These are phyloP conservation scores for Diospyros kaki DNA, from an alignment of 148 eudicot species.

Conservation along the genomic window DNA sequence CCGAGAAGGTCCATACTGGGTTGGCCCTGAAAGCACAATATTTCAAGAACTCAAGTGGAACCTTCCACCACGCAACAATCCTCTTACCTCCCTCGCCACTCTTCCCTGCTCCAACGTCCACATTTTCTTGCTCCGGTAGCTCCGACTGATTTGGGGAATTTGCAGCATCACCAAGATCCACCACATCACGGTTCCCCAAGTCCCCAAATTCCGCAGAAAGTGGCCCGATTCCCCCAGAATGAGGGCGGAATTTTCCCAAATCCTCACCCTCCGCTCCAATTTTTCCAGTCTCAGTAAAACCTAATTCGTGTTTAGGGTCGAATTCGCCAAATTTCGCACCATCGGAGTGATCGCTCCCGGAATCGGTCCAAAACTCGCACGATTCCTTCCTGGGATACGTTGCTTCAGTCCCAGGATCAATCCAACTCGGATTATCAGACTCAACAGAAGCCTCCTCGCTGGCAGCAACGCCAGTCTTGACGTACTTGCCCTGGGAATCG, in stretches of 20 bases:
- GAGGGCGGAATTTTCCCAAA: conserved; percentile 7
- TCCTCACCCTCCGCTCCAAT: conserved; percentile 9
- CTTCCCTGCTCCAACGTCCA: conserved; percentile 11
- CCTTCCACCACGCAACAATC: conserved; percentile 72
- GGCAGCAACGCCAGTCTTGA: neutral
- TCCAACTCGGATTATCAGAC: conserved; percentile 72
- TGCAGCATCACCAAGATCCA: conserved; percentile 1
- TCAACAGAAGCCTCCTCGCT: conserved; percentile 28
- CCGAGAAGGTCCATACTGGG: conserved; percentile 84
- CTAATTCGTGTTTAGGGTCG: conserved; percentile 23
- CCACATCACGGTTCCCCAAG: conserved; percentile 8
- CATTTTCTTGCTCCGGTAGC: conserved; percentile 16
- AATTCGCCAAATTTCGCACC: conserved; percentile 17
- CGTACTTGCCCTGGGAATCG: conserved; percentile 23
- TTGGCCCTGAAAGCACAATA: conserved; percentile 63
- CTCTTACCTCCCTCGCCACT: conserved; percentile 24
- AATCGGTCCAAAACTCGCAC: conserved; percentile 48
- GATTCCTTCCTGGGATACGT: conserved; percentile 16
- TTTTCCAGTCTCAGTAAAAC: conserved; percentile 14
- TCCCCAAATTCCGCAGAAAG: neutral
- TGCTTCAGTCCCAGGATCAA: conserved; percentile 56
- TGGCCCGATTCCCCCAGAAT: conserved; percentile 17
- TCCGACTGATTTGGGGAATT: neutral
- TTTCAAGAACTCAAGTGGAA: conserved; percentile 66
- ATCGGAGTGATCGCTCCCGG: conserved; percentile 39